Conservation (phyloP, 31 red algal species). For the Endocladia muricata region DNA sequence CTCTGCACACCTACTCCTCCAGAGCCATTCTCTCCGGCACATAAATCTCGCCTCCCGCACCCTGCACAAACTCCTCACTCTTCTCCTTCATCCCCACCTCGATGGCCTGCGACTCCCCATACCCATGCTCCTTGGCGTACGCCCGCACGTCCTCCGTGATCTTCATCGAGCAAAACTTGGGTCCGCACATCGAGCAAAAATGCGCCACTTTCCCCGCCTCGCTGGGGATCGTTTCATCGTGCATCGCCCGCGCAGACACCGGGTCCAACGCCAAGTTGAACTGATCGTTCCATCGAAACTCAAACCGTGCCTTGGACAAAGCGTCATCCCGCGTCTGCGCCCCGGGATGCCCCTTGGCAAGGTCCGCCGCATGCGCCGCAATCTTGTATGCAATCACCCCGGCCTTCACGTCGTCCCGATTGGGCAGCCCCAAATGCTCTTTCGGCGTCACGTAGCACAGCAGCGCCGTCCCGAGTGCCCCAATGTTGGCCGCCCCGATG, state of each 20-base stretch:
- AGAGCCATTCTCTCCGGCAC: background rate
- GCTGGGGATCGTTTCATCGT: slow-evolving; percentile 95
- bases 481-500: slow-evolving; percentile 99
- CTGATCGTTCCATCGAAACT: slow-evolving; percentile 99
- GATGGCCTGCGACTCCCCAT: slow-evolving; percentile 70
- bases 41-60: slow-evolving; percentile 48
- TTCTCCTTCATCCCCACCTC: slow-evolving; percentile 91
- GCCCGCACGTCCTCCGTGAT: slow-evolving; percentile 96
- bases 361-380: slow-evolving; percentile 98
- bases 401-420: slow-evolving; percentile 97
- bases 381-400: slow-evolving; percentile 98
- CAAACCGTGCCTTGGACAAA: slow-evolving; percentile 93
- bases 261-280: slow-evolving; percentile 98
- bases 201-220: slow-evolving; percentile 94
- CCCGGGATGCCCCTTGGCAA: slow-evolving; percentile 92
- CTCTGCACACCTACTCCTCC: background rate
- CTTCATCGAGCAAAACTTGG: slow-evolving; percentile 99
- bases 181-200: slow-evolving; percentile 99
- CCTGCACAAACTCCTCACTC: slow-evolving; percentile 64
- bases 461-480: slow-evolving; percentile 83
- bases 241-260: slow-evolving; percentile 77
- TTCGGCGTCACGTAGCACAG: slow-evolving; percentile 99
- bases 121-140: slow-evolving; percentile 92
- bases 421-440: slow-evolving; percentile 98
- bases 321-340: slow-evolving; percentile 97